phyloP scores from a whole-genome alignment of 2,329 filamentous ascomycete genomes.

The Cyphellophora attinorum region DNA sequence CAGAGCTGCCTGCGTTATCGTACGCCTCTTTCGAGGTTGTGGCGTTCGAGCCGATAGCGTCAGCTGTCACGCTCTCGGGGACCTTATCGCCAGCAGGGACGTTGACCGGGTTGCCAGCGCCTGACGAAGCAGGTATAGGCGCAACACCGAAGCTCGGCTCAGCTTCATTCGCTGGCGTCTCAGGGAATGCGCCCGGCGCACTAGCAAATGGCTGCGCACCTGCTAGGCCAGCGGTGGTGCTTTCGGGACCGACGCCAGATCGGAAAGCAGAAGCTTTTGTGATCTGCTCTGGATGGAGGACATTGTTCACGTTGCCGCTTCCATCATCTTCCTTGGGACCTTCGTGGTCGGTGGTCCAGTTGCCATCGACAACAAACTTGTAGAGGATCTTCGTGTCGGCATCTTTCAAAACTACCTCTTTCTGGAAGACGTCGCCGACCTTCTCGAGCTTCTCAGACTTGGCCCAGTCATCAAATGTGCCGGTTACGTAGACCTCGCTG shows the following conservation, averaged over 20 bases:
- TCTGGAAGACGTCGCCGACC: conserved; percentile 62
- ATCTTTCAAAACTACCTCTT: conserved; percentile 64
- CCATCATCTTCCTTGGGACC: conserved; percentile 75
- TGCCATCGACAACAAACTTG: conserved; percentile 97
- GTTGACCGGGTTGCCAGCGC: conserved; percentile 25
- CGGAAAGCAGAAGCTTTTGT: conserved; percentile 20
- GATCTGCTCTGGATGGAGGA: conserved; percentile 68
- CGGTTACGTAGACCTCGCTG: conserved; percentile 79
- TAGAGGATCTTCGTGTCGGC: conserved; percentile 70
- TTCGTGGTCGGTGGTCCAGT: conserved; percentile 75
- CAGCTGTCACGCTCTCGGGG: conserved; percentile 54
- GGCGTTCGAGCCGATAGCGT: conserved; percentile 34
- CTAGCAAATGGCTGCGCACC: conserved; percentile 24
- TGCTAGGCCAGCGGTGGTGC: conserved; percentile 55
- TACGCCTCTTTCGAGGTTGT: conserved; percentile 74
- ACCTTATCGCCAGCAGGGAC: conserved; percentile 60
- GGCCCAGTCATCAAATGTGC: conserved; percentile 87
- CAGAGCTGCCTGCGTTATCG: conserved; percentile 52
- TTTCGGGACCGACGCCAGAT: conserved; percentile 59
- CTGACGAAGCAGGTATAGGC: conserved; percentile 53
- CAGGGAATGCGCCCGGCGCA: conserved; percentile 59
- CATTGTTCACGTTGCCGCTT: conserved; percentile 84
- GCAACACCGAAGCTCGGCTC: conserved; percentile 27
- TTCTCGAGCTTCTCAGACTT: conserved; percentile 78
- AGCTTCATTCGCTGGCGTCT: conserved; percentile 52